Evolutionary conservation across 768 basidiomycete species (phyloP).

Genomic region (Rhodotorula paludigena): DNA sequence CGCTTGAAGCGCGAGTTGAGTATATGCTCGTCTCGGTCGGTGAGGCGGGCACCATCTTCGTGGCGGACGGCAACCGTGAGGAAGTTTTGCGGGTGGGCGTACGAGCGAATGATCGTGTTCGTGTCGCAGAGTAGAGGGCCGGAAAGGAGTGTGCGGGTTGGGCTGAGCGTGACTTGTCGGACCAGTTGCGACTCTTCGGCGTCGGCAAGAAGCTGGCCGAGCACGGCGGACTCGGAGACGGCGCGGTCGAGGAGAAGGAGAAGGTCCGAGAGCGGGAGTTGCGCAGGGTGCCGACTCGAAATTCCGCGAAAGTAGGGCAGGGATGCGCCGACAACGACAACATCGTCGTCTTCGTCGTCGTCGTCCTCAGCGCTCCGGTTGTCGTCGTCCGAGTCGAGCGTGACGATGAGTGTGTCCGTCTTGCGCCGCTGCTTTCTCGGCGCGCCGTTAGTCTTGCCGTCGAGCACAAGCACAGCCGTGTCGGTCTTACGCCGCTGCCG

Average conservation of each 20-base stretch:
- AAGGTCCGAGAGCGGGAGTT: background rate
- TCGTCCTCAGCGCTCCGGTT: background rate
- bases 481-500: background rate
- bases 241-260: background rate
- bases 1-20: slow-evolving; percentile 3
- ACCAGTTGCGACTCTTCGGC: background rate
- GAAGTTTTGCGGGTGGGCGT: slow-evolving; percentile 4
- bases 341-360: background rate
- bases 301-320: background rate
- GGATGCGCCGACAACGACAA: background rate
- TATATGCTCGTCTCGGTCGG: background rate
- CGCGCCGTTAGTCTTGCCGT: no score
- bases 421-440: background rate
- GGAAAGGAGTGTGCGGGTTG: slow-evolving; percentile 1
- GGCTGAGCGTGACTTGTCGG: slow-evolving; percentile 17
- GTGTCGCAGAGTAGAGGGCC: slow-evolving; percentile 14
- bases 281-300: background rate
- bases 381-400: background rate
- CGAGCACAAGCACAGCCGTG: no score
- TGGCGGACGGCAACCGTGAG: slow-evolving; percentile 17
- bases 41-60: slow-evolving; percentile 13
- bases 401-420: background rate
- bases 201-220: background rate
- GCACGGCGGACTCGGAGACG: background rate
- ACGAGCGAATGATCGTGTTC: slow-evolving; percentile 9